Conservation (phyloP, 768 basidiomycete genomes). For the Xanthoconium purpureum region DNA sequence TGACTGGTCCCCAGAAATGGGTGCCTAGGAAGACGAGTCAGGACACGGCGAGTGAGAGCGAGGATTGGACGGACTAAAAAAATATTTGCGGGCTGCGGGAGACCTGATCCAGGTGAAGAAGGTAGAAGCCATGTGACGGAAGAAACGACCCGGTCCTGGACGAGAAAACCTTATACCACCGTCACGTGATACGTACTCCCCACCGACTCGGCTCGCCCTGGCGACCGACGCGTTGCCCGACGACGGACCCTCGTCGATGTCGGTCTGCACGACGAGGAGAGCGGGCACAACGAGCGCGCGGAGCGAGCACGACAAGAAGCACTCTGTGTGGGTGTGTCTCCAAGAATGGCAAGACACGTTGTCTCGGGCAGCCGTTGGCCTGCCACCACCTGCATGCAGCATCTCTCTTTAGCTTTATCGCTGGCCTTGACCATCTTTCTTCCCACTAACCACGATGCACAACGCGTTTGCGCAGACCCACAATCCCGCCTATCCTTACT, state of each 20-base stretch:
- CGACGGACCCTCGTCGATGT: not conserved
- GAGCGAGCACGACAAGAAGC: not conserved
- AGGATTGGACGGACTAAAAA: constrained; percentile 73
- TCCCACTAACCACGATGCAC: constrained; percentile 27
- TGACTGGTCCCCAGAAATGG: constrained; percentile 96
- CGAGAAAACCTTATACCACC: not conserved
- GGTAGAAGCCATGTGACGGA: constrained; percentile 65
- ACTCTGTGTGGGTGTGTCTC: constrained; percentile 1
- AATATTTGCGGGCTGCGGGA: constrained; percentile 89
- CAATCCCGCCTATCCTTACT: constrained; percentile 45
- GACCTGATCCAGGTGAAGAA: constrained; percentile 90
- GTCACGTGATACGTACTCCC: constrained; percentile 11
- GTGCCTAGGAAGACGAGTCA: constrained; percentile 59
- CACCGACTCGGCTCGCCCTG: not conserved
- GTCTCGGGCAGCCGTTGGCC: constrained; percentile 7
- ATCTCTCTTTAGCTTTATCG: constrained; percentile 6
- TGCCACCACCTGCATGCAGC: constrained; percentile 13
- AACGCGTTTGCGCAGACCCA: constrained; percentile 34
- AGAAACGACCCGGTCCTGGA: not conserved
- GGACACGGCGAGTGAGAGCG: constrained; percentile 5
- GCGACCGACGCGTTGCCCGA: not conserved
- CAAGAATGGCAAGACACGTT: constrained; percentile 38
- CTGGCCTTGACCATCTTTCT: not conserved
- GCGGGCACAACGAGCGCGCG: not conserved
- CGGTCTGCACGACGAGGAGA: not conserved